Conservation (phyloP, 129 eudicot genomes). For the Gnaphalium uliginosum region DNA sequence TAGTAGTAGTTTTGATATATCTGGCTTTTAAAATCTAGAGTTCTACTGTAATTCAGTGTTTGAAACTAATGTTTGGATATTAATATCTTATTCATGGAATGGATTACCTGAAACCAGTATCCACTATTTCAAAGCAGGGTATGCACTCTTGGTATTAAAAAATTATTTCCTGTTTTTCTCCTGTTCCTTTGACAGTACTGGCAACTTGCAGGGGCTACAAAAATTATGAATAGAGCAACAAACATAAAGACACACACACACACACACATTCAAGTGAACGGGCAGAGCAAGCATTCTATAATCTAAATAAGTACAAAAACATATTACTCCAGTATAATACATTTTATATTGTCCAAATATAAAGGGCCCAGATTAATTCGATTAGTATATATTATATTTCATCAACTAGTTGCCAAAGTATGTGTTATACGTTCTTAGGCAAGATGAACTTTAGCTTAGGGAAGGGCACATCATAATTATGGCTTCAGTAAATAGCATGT, state of each 20-base stretch:
- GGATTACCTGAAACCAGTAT: background rate
- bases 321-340: background rate
- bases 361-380: background rate
- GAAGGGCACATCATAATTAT: background rate
- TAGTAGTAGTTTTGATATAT: background rate
- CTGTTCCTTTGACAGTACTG: background rate
- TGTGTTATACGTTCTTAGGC: background rate
- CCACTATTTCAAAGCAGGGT: background rate
- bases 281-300: background rate
- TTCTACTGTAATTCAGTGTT: background rate
- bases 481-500: conserved; percentile 1
- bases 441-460: background rate
- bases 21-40: background rate
- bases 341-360: background rate
- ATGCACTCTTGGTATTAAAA: background rate
- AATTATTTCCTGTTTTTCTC: background rate
- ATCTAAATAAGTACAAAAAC: background rate
- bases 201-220: background rate
- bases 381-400: background rate
- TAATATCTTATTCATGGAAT: background rate
- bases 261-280: background rate
- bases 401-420: background rate
- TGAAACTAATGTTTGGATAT: background rate
- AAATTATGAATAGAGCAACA: conserved; percentile 1
- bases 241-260: background rate